Conservation (phyloP, 495 filamentous ascomycete species). For the Elasticomyces elasticus region DNA sequence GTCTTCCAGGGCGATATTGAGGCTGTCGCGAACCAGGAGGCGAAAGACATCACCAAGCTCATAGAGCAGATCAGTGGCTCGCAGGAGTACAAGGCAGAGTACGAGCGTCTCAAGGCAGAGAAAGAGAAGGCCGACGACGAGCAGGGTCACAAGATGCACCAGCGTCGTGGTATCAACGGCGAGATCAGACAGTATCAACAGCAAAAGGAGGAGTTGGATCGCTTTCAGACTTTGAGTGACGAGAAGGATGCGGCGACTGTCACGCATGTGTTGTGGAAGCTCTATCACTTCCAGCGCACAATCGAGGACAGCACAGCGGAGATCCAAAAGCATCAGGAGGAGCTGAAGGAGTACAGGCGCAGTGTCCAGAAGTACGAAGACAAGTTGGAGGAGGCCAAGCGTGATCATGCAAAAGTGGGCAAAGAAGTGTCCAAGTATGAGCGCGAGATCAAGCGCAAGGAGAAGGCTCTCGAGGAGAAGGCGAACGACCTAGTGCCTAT, state of each 20-base stretch:
- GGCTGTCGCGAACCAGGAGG: constrained; percentile 89
- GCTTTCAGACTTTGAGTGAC: constrained; percentile 74
- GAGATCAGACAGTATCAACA: constrained; percentile 97
- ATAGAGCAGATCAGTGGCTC: constrained; percentile 98
- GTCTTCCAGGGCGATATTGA: constrained; percentile 99
- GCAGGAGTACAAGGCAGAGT: constrained; percentile 89
- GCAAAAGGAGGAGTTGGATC: constrained; percentile 92
- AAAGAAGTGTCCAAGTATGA: constrained; percentile 74
- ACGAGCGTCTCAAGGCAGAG: constrained; percentile 77
- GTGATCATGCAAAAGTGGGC: constrained; percentile 68
- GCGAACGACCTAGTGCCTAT: constrained; percentile 80
- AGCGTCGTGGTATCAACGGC: constrained; percentile 87
- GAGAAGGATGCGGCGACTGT: constrained; percentile 89
- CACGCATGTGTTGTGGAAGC: constrained; percentile 91
- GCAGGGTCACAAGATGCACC: constrained; percentile 73
- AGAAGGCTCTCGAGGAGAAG: constrained; percentile 79
- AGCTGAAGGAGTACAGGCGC: constrained; percentile 86
- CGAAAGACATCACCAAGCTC: constrained; percentile 83
- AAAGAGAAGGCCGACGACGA: constrained; percentile 80
- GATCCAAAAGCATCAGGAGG: constrained; percentile 90
- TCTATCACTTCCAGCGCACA: constrained; percentile 86
- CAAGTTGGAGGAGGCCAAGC: constrained; percentile 75
- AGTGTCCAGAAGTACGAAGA: constrained; percentile 77
- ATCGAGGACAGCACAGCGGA: constrained; percentile 86
- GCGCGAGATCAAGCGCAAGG: constrained; percentile 68